Base-by-base conservation (phyloP, 805 yeast species). In the Yamadazyma ubonensis region DNA sequence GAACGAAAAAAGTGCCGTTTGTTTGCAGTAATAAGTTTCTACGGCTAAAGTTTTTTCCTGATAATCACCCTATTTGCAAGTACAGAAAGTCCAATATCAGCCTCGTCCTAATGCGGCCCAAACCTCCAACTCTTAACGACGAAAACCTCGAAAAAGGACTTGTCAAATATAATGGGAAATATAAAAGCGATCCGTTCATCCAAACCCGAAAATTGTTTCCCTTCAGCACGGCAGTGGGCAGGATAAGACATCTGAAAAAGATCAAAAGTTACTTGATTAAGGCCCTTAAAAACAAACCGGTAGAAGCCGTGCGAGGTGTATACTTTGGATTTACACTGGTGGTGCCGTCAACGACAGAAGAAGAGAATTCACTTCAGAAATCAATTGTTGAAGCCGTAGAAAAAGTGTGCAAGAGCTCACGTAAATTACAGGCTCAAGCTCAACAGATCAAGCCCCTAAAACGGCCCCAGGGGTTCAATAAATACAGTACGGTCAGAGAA, bases 71-170 rank as follows among this genome's bases (percentile, higher is more conserved):
- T 31, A 31, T 63, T 5, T 47, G 61, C 10, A n/a, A 34, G 29
- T 53, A 51, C 29, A 53, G 73, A 28, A 68, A 68, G 45, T 66
- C 73, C 8, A 65, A 59, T 37, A 50, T 69, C 25, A 67, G 73
- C 9, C 58, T 60, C 37, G 58, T 60, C 2, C 61, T 62, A 46
- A 54, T 61, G 29, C 58, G 63, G 39, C 45, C 37, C n/a, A 56
- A 58, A 2, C 54, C 63, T 3, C 54, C 41, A 28, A 49, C 49
- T 6, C 44, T 66, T 21, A 68, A 68, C 41, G 54, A 57, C 43
- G 15, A 42, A 1, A 26, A 14, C 2, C 52, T 67, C 12, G 62
- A 52, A 26, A 44, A 43, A 2, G 40, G 37, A 9, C 38, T 63
- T 20, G 38, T 31, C 15, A 25, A 31, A 3, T 69, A 68, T 47